These are phyloP conservation scores for Didymella lethalis DNA, from an alignment of 2,329 filamentous ascomycete genomes.

Conservation along the genomic window DNA sequence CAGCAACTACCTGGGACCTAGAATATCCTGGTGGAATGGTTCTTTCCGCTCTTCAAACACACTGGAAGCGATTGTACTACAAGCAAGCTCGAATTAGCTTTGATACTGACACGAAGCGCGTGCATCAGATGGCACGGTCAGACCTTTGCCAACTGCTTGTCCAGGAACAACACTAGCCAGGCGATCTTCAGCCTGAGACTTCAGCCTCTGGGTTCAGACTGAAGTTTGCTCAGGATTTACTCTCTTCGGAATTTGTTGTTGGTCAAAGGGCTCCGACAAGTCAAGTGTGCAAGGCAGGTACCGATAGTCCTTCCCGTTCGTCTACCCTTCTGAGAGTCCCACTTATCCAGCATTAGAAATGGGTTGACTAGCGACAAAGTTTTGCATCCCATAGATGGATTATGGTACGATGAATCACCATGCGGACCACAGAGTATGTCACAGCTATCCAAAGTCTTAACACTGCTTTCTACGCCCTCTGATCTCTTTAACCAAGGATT, in stretches of 20 bases:
- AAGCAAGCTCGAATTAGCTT: not conserved
- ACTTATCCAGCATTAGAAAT: not conserved
- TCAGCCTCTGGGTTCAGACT: not conserved
- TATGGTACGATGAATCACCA: not conserved
- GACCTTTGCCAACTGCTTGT: not conserved
- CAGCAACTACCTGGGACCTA: not conserved
- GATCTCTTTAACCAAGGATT: not conserved
- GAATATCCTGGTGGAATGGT: not conserved
- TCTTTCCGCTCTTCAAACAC: not conserved
- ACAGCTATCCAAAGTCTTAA: not conserved
- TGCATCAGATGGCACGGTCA: not conserved
- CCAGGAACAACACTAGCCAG: no score
- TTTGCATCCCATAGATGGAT: not conserved
- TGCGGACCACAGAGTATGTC: not conserved
- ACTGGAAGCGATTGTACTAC: not conserved
- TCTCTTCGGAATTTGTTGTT: not conserved
- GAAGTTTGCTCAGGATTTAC: no score
- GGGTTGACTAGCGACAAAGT: not conserved
- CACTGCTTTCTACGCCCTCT: not conserved
- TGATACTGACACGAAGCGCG: not conserved
- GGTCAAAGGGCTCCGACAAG: not conserved
- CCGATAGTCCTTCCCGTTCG: not conserved
- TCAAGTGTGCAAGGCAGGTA: not conserved
- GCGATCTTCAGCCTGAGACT: not conserved
- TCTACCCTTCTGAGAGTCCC: not conserved